phyloP scores from a whole-genome alignment of 2,329 filamentous ascomycete genomes.

The Colletotrichum melonis region DNA sequence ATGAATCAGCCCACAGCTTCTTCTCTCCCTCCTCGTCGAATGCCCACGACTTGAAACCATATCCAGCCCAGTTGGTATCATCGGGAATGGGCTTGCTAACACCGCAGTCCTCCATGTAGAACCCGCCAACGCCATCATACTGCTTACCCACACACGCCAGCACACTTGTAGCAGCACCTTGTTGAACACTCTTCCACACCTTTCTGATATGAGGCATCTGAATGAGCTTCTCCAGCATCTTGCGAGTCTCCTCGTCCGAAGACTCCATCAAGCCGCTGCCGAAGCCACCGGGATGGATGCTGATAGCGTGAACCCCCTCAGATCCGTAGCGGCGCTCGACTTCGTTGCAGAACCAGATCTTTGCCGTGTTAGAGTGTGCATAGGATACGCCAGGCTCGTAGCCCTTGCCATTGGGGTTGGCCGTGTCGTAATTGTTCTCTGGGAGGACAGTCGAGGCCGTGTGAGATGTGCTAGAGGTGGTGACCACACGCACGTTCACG shows the following conservation, averaged over 20 bases:
- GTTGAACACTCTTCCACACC: not conserved
- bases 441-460: conserved; percentile 54
- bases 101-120: conserved; percentile 16
- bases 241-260: conserved; percentile 6
- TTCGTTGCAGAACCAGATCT: conserved; percentile 61
- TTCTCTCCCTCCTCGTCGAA: conserved; percentile 7
- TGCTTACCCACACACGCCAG: not conserved
- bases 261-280: not conserved
- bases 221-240: not conserved
- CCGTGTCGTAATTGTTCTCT: conserved; percentile 38
- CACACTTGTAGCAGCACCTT: not conserved
- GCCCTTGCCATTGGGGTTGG: conserved; percentile 46
- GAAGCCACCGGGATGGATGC: conserved; percentile 22
- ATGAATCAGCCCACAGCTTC: conserved; percentile 8
- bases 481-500: conserved; percentile 59
- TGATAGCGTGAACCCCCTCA: conserved; percentile 46
- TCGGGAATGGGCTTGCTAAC: not conserved
- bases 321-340: conserved; percentile 53
- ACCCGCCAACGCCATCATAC: conserved; percentile 7
- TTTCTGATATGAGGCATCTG: conserved; percentile 7
- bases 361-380: conserved; percentile 61
- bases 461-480: conserved; percentile 52
- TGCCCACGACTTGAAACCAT: conserved; percentile 7
- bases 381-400: conserved; percentile 54
- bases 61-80: not conserved